Base-by-base conservation (phyloP, 768 basidiomycete genomes). In the Megacollybia marginata region DNA sequence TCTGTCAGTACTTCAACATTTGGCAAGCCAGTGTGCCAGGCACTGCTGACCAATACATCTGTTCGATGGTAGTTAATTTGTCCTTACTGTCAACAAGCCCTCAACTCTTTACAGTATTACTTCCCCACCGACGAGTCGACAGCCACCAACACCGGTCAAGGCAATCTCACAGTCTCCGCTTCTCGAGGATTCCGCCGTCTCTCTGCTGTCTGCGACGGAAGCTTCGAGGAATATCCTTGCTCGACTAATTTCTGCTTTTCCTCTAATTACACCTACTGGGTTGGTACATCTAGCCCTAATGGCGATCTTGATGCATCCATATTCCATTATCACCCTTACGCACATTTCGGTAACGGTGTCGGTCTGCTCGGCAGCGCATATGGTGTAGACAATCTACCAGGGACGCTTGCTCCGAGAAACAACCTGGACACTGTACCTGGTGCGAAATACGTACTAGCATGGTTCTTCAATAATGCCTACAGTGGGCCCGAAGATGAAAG, bases 1-100 rank as follows among this genome's bases (percentile, higher is more conserved):
- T 65, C 6, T 78, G 75, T 59, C 67, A 70, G 49, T 78, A 68
- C 64, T 75, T 78, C 62, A 78, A 78, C 54, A 76, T 77, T 62
- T 78, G 73, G 74, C 70, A 72, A 33, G 74, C 73, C 9, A 61
- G 75, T 28, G 69, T 74, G 1, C 57, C 69, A 49, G 73, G 71
- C 9, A 52, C 56, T 16, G 73, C 75, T 1, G 74, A 70, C 3
- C 73, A 72, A 0, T 76, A 76, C 59, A 70, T 70, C 38, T 78
- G 74, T 63, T 69, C 70, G 53, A 69, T 76, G 68, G 75, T 75
- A 51, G 46, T 70, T 59, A 3, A 4, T 42, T 35, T 38, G 13
- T 18, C 32, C 19, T 38, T 33, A 8, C 31, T 12, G 34, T 10
- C 28, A 28, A 13, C 12, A 23, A 36, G 11, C 42, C 31, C 15